Evolutionary conservation across 108 stramenopile genomes (phyloP), one percentile per base, ranked within the genome.

Genomic region (Conticribra weissflogii): DNA sequence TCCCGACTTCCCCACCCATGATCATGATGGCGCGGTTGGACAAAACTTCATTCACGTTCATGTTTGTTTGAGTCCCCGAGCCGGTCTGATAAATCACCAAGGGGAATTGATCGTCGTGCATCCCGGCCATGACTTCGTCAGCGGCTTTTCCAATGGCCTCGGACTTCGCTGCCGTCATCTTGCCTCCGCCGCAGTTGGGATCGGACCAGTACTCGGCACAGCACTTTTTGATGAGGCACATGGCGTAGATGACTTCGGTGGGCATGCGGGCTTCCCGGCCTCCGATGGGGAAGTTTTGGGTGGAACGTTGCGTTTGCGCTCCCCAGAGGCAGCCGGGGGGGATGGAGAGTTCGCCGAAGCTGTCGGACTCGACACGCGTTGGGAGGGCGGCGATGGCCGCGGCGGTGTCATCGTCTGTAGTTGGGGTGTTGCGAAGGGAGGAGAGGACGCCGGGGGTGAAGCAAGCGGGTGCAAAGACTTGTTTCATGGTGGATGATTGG

Each of bases 1-100:
- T 78, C 44, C 98, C 97, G 25, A 97, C 88, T 47, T 72, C 84
- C 18, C 97, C 97, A 27, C 95, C 96, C 22, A 98, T 73, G 41
- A 97, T 82, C 87, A 97, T 91, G 78, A 96, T 98, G 17, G 98
- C 97, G 24, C 97, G 85, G 79, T 99, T 99, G 17, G 97, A 86
- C 33, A 99, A 74, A 1, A 99, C 98, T 76, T 99, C 98, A 79
- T 99, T 99, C 27, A 94, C 94, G 78, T 99, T 99, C 98, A 99
- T 99, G 76, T 99, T 99, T 30, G 96, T 97, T 73, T 99, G 98
- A 5, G 98, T 99, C 0, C 98, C 98, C 27, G 78, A 81, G 34
- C 98, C 98, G 4, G 98, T 99, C 79, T 99, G 98, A 68, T 88
- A 99, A 34, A 94, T 90, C 7, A 97, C 91, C 25, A 99, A 78